A percentile compares a stretch with the other conserved stretches of the same genome.
Evolutionary conservation across 1,139 yeast species (phyloP).

Genomic region (Starmera stellimalicola): DNA sequence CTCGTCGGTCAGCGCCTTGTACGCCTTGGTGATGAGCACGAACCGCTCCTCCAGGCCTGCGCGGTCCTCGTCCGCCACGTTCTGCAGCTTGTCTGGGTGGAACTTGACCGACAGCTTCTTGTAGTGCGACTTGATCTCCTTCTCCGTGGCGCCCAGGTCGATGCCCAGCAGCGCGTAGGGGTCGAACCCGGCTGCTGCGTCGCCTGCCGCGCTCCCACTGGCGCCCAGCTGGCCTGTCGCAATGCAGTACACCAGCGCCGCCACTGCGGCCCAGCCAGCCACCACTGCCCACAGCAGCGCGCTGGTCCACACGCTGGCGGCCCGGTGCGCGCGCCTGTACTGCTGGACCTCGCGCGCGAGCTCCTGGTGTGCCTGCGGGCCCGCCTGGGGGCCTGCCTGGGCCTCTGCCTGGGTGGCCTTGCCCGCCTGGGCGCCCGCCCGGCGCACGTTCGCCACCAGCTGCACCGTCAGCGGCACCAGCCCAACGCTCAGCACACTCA

Average conservation of each 20-base stretch:
- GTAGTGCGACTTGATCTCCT: slow-evolving; percentile 72
- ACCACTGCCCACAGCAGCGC: slow-evolving; percentile 37
- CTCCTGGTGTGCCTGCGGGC: no score
- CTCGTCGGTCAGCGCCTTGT: slow-evolving; percentile 91
- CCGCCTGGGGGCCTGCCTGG: neutral
- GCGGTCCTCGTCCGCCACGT: slow-evolving; percentile 48
- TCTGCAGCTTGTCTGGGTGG: slow-evolving; percentile 89
- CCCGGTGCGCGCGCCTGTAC: no score
- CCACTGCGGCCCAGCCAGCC: slow-evolving; percentile 62
- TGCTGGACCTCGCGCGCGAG: no score
- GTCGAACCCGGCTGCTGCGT: slow-evolving; percentile 56
- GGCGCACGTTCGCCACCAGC: slow-evolving; percentile 27
- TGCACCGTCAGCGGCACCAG: slow-evolving; percentile 62
- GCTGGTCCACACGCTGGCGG: no score
- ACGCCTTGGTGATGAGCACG: slow-evolving; percentile 83
- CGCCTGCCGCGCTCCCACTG: slow-evolving; percentile 17
- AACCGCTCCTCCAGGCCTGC: slow-evolving; percentile 61
- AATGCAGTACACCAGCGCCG: slow-evolving; percentile 41
- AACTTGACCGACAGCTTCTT: slow-evolving; percentile 77
- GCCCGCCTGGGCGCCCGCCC: slow-evolving; percentile 2
- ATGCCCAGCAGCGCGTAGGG: slow-evolving; percentile 86
- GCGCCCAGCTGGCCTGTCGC: slow-evolving; percentile 29
- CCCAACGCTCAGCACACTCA: slow-evolving; percentile 60
- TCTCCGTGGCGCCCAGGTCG: slow-evolving; percentile 59
- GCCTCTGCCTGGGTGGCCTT: neutral